phyloP scores from a whole-genome alignment of 2,329 filamentous ascomycete genomes.

The Paracorniculantispora psalliotae region DNA sequence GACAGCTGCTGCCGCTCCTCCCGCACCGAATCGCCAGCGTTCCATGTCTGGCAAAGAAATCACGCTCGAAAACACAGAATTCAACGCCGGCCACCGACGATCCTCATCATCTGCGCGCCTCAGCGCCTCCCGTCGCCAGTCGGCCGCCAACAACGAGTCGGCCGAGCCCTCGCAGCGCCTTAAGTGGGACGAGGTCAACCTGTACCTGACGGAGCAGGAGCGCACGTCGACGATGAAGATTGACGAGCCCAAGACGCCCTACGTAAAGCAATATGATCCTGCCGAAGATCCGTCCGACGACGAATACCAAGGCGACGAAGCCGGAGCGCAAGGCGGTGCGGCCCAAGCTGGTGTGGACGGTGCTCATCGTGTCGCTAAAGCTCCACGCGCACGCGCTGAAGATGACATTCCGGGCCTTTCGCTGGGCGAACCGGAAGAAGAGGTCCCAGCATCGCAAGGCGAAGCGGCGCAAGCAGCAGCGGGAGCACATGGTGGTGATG shows the following conservation, averaged over 20 bases:
- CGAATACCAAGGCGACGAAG: slow-evolving; percentile 43
- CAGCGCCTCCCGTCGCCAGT: slow-evolving; percentile 66
- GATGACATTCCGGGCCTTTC: slow-evolving; percentile 90
- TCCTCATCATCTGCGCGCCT: slow-evolving; percentile 66
- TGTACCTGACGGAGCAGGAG: slow-evolving; percentile 95
- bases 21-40: slow-evolving; percentile 39
- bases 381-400: slow-evolving; percentile 38
- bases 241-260: slow-evolving; percentile 96
- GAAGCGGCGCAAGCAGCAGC: slow-evolving; percentile 8
- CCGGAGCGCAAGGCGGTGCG: slow-evolving; percentile 13
- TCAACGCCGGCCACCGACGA: slow-evolving; percentile 86
- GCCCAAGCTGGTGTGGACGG: slow-evolving; percentile 22
- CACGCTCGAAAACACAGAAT: slow-evolving; percentile 87
- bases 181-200: slow-evolving; percentile 98
- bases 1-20: slow-evolving; percentile 21
- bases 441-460: slow-evolving; percentile 42
- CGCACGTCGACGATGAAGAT: slow-evolving; percentile 98
- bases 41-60: slow-evolving; percentile 72
- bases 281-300: slow-evolving; percentile 82
- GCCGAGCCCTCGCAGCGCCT: slow-evolving; percentile 63
- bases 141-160: slow-evolving; percentile 44
- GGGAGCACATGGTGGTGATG: not conserved
- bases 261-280: slow-evolving; percentile 87
- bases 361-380: slow-evolving; percentile 25
- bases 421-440: slow-evolving; percentile 86